A percentile compares a stretch with the other conserved stretches of the same genome.
phyloP scores from a whole-genome alignment of 306 rosid genomes.

The Clitoria ternatea region DNA sequence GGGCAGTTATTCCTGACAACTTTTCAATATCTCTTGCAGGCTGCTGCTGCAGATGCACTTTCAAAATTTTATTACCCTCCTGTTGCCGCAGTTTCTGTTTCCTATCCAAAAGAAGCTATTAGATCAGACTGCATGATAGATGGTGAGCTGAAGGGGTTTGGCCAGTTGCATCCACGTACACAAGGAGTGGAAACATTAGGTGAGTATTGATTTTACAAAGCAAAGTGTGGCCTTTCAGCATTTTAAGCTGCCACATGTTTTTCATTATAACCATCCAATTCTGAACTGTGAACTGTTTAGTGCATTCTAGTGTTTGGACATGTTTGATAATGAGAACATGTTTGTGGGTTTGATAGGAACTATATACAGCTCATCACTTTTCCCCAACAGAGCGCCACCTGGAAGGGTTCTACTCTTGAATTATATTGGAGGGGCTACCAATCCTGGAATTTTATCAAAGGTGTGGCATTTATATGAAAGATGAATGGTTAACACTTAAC shows the following conservation, averaged over 20 bases:
- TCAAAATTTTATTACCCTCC: constrained; percentile 91
- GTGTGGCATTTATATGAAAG: constrained; percentile 38
- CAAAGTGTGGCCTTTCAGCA: background rate
- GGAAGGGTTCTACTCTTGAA: constrained; percentile 93
- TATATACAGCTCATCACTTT: constrained; percentile 94
- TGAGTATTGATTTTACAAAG: constrained; percentile 20
- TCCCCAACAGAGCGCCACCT: constrained; percentile 87
- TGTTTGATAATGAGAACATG: constrained; percentile 21
- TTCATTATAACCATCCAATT: constrained; percentile 13
- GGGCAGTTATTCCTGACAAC: constrained; percentile 14
- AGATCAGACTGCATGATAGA: constrained; percentile 73
- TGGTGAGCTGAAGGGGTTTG: constrained; percentile 89
- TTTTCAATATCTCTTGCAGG: constrained; percentile 46
- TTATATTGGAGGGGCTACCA: constrained; percentile 97
- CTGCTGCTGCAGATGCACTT: constrained; percentile 81
- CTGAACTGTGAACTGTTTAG: background rate
- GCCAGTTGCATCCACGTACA: constrained; percentile 96
- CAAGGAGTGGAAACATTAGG: constrained; percentile 98
- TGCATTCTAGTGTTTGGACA: constrained; percentile 17
- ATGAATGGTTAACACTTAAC: constrained; percentile 15
- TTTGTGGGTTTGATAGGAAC: constrained; percentile 64
- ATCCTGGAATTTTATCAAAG: constrained; percentile 77
- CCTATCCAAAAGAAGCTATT: constrained; percentile 97
- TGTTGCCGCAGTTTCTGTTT: constrained; percentile 86
- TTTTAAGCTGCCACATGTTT: background rate